Conservation (phyloP, 2,329 filamentous ascomycete genomes). For the Dryadomyces quercus-mongolicae region DNA sequence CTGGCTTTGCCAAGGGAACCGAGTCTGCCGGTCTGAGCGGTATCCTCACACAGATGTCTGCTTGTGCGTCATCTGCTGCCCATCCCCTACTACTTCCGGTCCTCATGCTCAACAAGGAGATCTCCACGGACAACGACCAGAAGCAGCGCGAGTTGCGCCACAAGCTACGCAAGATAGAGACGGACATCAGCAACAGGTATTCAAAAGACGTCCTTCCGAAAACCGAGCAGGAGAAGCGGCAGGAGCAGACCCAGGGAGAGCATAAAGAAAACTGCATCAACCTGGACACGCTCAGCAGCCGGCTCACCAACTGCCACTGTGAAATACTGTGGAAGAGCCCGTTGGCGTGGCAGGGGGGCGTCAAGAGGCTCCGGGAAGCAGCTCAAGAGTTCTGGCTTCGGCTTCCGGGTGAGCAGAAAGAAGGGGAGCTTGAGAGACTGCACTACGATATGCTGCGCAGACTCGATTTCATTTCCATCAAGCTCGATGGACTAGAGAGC, state of each 20-base stretch:
- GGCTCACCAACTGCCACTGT: conserved; percentile 19
- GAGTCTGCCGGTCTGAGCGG: conserved; percentile 14
- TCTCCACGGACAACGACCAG: conserved; percentile 17
- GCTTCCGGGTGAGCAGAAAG: background rate
- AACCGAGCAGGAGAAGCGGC: background rate
- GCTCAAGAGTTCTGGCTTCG: background rate
- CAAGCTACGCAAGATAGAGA: conserved; percentile 18
- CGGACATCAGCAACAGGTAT: conserved; percentile 17
- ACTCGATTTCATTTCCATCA: conserved; percentile 18
- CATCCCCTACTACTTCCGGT: conserved; percentile 22
- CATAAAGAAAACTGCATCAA: conserved; percentile 10
- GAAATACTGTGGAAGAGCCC: conserved; percentile 21
- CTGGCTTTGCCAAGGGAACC: conserved; percentile 21
- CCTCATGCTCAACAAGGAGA: conserved; percentile 17
- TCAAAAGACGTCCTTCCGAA: conserved; percentile 2
- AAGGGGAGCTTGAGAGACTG: background rate
- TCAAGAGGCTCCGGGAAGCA: too few species aligned
- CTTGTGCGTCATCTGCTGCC: conserved; percentile 14
- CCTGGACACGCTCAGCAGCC: conserved; percentile 18
- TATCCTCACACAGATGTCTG: conserved; percentile 16
- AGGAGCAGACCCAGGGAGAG: background rate
- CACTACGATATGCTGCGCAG: background rate
- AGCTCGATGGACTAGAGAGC: conserved; percentile 22
- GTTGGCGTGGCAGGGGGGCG: conserved; percentile 14
- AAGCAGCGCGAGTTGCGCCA: conserved; percentile 18